Base-by-base conservation (phyloP, 768 basidiomycete genomes). In the Boletus barrowsii region DNA sequence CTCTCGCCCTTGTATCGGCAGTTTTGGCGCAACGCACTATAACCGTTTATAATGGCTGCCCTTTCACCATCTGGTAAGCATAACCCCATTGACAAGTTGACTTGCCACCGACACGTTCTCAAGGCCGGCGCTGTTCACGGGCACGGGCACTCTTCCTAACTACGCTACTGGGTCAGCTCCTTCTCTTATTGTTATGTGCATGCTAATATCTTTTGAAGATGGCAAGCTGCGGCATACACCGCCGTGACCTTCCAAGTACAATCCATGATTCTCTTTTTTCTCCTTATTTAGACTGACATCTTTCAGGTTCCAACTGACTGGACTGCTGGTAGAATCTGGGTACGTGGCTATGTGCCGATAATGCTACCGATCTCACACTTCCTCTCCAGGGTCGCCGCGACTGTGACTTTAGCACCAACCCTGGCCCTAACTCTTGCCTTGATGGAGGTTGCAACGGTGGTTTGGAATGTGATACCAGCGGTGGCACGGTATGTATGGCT, bases 391-490 rank as follows among this genome's bases (percentile, higher is more conserved):
- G 71, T 43, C 79, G 85, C 26, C 79, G 82, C 18, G 68, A 85
- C 62, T 88, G 87, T 58, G 71, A 87, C 68, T 88, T 88, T 62
- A 72, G 68, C 49, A 71, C 57, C 40, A 76, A 77, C 61, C 76
- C 75, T 39, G 82, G 79, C 22, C 72, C 71, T 5, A 83, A 77
- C 58, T 82, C 83, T 14, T 89, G 87, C 58, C 58, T 82, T 18
- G 75, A 77, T 51, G 87, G 87, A 39, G 84, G 84, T 45, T 88
- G 87, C 63, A 84, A 83, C 54, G 87, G 87, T 15, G 87, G 87
- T 36, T 71, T 89, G 10, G 61, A 73, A 11, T 88, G 87, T 57
- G 80, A 79, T 60, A 56, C 73, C 11, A 62, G 63, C 37, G 77
- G 76, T 32, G 84, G 81, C 42, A 83, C 83, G 26, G 78, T 78